These are phyloP conservation scores for Aspergillus sp. DNA, from an alignment of 2,329 filamentous ascomycete species.

Conservation along the genomic window DNA sequence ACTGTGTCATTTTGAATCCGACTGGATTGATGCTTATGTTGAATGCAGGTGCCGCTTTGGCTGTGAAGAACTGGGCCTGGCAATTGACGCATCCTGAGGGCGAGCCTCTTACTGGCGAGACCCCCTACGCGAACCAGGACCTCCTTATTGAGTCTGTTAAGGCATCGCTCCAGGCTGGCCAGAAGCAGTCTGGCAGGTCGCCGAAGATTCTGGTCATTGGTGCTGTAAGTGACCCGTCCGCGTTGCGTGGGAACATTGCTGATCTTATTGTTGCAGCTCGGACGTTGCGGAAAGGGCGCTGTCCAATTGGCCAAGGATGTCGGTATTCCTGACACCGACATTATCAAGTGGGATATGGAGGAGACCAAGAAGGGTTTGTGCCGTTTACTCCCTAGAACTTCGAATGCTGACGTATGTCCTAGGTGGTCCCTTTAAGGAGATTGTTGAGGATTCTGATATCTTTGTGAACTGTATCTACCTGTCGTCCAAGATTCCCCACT, in stretches of 20 bases:
- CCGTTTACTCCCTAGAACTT: neutral
- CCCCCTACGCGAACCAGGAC: constrained; percentile 65
- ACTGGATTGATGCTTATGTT: constrained; percentile 7
- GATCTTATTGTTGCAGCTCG: constrained; percentile 28
- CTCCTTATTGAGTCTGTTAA: constrained; percentile 73
- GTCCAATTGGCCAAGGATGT: constrained; percentile 75
- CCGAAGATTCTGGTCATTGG: constrained; percentile 84
- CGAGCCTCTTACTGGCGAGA: constrained; percentile 63
- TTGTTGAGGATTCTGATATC: constrained; percentile 66
- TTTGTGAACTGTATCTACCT: constrained; percentile 93
- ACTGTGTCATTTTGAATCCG: neutral
- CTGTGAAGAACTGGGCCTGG: constrained; percentile 78
- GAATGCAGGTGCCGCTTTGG: constrained; percentile 62
- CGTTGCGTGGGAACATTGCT: neutral
- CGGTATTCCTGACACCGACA: constrained; percentile 68
- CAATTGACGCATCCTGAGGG: constrained; percentile 70
- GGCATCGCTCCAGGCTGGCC: constrained; percentile 65
- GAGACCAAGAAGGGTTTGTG: constrained; percentile 67
- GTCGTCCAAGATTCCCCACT: constrained; percentile 73
- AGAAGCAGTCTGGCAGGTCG: constrained; percentile 64
- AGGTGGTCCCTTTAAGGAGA: constrained; percentile 74
- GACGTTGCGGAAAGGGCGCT: constrained; percentile 78
- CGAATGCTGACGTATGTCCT: constrained; percentile 22
- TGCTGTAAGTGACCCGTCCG: constrained; percentile 47
- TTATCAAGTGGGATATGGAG: constrained; percentile 74